Percentiles rank a stretch among this genome's conserved stretches.
Conservation (phyloP, 2,329 filamentous ascomycete species). For the Colletotrichum gigasporum region DNA sequence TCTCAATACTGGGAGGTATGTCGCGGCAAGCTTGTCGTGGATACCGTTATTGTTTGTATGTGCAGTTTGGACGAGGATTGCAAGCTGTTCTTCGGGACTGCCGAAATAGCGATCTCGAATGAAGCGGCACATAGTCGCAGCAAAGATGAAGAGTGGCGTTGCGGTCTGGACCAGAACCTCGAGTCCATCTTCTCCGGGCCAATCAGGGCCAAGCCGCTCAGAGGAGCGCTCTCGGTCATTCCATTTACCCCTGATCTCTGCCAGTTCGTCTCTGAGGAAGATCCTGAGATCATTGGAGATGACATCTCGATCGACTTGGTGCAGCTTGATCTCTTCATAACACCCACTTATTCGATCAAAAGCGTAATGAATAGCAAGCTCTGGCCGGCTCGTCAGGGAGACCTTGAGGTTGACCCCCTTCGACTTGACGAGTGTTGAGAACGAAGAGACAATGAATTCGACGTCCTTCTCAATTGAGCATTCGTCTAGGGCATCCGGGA, state of each 20-base stretch:
- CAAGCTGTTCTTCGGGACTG: not conserved
- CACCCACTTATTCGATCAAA: constrained; percentile 35
- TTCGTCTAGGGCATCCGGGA: not conserved
- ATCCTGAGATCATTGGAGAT: not conserved
- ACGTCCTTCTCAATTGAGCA: not conserved
- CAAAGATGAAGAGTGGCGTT: constrained; percentile 33
- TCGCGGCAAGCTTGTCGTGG: not conserved
- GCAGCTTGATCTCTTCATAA: not conserved
- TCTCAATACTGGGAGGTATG: not conserved
- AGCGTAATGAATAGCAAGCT: constrained; percentile 42
- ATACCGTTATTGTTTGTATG: not conserved
- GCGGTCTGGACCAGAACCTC: constrained; percentile 8
- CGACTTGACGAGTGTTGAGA: not conserved
- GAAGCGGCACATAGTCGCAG: constrained; percentile 32
- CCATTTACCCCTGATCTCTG: not conserved
- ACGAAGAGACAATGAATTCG: not conserved
- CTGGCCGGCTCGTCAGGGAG: constrained; percentile 41
- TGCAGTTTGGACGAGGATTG: not conserved
- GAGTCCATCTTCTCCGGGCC: not conserved
- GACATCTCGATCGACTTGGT: not conserved
- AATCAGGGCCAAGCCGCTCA: not conserved
- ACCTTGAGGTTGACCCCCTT: not conserved
- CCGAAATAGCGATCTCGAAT: not conserved
- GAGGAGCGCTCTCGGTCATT: not conserved
- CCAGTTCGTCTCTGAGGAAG: not conserved